Percentiles rank a stretch among this genome's conserved stretches.
Evolutionary conservation across 2,329 filamentous ascomycete genomes (phyloP).

Genomic region (Penicillium sp.): DNA sequence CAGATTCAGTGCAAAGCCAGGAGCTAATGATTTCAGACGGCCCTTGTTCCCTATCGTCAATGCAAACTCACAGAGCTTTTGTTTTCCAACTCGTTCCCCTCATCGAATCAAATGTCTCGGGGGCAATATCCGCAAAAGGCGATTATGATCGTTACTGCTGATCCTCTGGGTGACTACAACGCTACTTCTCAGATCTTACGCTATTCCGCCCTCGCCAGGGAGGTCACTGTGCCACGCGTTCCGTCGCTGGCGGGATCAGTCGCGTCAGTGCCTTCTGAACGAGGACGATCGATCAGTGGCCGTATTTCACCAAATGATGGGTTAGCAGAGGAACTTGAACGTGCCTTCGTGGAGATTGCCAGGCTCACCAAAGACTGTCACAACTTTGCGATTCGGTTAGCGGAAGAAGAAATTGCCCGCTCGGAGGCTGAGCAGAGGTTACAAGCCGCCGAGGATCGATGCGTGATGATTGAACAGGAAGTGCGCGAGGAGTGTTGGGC

Average conservation of each 20-base stretch:
- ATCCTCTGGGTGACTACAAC: conserved; percentile 90
- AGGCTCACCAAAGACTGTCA: conserved; percentile 74
- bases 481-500: conserved; percentile 82
- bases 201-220: conserved; percentile 85
- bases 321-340: conserved; percentile 65
- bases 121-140: conserved; percentile 72
- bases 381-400: conserved; percentile 61
- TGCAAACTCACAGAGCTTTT: conserved; percentile 80
- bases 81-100: conserved; percentile 82
- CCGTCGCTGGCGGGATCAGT: conserved; percentile 76
- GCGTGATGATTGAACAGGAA: conserved; percentile 72
- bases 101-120: conserved; percentile 44
- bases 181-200: conserved; percentile 92
- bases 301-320: conserved; percentile 39
- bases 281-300: conserved; percentile 28
- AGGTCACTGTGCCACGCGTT: conserved; percentile 84
- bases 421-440: conserved; percentile 68
- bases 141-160: conserved; percentile 94
- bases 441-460: conserved; percentile 55
- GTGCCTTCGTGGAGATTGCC: conserved; percentile 72
- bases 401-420: conserved; percentile 64
- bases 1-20: background rate
- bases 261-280: conserved; percentile 33
- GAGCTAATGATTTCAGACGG: conserved; percentile 47
- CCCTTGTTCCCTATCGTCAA: conserved; percentile 71